These are phyloP conservation scores for Sporothrix curviconia DNA, from an alignment of 2,329 filamentous ascomycete species.

Conservation along the genomic window DNA sequence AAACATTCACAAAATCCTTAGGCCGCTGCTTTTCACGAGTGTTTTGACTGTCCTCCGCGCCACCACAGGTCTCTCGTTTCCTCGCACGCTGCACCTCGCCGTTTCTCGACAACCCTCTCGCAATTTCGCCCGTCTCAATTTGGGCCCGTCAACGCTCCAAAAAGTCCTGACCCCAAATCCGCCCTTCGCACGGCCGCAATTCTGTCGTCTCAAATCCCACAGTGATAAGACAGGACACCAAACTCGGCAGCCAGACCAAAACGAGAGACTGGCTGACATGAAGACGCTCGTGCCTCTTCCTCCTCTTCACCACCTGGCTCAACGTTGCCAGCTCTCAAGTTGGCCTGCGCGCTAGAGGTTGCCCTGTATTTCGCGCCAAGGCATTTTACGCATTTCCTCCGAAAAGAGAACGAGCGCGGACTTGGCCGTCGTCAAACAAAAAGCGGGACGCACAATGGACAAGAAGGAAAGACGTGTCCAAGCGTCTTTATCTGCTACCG, in stretches of 20 bases:
- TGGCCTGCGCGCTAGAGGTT: background rate
- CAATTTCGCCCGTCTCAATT: background rate
- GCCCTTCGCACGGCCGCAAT: background rate
- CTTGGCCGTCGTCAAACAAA: background rate
- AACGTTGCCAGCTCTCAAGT: background rate
- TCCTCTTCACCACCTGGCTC: background rate
- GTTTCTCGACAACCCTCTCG: background rate
- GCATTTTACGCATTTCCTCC: background rate
- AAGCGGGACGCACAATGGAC: background rate
- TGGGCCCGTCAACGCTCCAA: background rate
- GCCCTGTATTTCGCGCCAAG: background rate
- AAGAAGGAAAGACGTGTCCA: background rate
- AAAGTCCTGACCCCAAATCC: background rate
- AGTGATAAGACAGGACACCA: background rate
- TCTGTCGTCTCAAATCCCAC: background rate
- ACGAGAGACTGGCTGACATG: background rate
- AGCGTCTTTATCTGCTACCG: constrained; percentile 8
- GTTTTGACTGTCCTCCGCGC: background rate
- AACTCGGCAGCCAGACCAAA: background rate
- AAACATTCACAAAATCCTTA: background rate
- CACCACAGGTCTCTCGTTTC: constrained; percentile 8
- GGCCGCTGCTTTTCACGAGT: background rate
- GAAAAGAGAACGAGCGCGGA: background rate
- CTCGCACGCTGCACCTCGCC: background rate
- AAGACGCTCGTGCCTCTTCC: background rate